Base-by-base conservation (phyloP, 2,329 filamentous ascomycete genomes). In the Phaeosphaeriaceae sp. region DNA sequence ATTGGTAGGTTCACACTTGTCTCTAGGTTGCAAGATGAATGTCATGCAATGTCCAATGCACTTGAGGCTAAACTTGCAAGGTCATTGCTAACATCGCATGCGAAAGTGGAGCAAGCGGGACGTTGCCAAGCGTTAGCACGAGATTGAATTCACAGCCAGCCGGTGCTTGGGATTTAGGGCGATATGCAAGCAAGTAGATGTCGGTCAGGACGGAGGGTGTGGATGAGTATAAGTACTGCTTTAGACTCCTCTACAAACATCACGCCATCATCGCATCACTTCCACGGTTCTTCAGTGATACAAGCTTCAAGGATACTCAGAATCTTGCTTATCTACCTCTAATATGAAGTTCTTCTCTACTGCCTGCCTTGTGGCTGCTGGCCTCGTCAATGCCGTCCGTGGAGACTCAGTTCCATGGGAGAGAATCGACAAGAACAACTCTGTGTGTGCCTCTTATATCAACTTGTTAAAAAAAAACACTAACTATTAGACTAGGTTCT, bases 371-470 rank as follows among this genome's bases (percentile, higher is more conserved):
- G 34, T 62, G 54, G 66, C 63, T 51, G 49, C 63, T 32, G 58
- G 61, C 49, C 61, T 73, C 16, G 49, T 61, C 56, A 66, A 60
- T 38, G 58, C 62, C 34, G 67, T 72, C 28, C 55, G 61, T 26
- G 60, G 63, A 53, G 65, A 73, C 46, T 58, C 69, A 47, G 69
- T 73, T 13, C 67, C 70, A 23, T 74, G 68, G 68, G 74, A 75
- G 58, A 72, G 74, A 35, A 64, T 76, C 44, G 67, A 75, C 63
- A 75, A 75, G 64, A 74, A 74, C 56, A 64, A 76, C 54, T 66
- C 74, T 18, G 61, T 72, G 56, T 42, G 62, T 52, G 7, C n/a
- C 11, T 18, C 13, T 42, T 18, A n/a, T 21, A 18, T 26, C n/a
- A 16, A 3, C 32, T 28, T n/a, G 12, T 16, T 9, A 20, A 13